Conservation (phyloP, 192 early-diverging fungal genomes). For the Podila verticillata region DNA sequence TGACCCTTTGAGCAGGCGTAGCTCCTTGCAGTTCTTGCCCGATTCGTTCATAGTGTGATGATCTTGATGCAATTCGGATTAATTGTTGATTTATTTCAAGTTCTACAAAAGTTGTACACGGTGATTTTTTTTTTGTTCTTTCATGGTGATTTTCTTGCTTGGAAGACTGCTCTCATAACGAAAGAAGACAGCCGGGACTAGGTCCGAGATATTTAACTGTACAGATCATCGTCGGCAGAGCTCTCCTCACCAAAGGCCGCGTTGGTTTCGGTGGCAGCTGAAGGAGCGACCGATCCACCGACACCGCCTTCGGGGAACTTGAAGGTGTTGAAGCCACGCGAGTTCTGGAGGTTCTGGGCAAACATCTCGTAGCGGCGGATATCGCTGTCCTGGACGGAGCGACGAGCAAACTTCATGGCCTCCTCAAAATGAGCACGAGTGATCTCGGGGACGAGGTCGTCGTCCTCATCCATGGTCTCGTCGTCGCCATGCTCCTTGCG, state of each 20-base stretch:
- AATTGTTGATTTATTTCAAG: neutral
- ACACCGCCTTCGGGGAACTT: conserved; percentile 90
- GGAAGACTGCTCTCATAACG: neutral
- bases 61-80: no score
- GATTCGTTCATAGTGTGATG: no score
- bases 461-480: conserved; percentile 78
- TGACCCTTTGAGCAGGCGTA: no score
- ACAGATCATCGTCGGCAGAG: conserved; percentile 80
- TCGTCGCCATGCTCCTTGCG: conserved; percentile 84
- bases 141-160: neutral
- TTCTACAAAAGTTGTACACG: neutral
- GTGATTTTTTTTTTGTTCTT: neutral
- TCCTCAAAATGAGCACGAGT: conserved; percentile 98
- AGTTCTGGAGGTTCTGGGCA: conserved; percentile 97
- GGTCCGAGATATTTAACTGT: conserved; percentile 64
- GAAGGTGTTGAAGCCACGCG: conserved; percentile 94
- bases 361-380: conserved; percentile 99
- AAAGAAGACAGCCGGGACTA: neutral
- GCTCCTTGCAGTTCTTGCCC: no score
- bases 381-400: conserved; percentile 95
- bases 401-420: conserved; percentile 97
- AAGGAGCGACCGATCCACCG: conserved; percentile 51
- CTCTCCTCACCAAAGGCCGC: conserved; percentile 71
- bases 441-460: conserved; percentile 90
- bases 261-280: conserved; percentile 51